phyloP scores from a whole-genome alignment of 441 rosid species.

The Gossypium armourianum region DNA sequence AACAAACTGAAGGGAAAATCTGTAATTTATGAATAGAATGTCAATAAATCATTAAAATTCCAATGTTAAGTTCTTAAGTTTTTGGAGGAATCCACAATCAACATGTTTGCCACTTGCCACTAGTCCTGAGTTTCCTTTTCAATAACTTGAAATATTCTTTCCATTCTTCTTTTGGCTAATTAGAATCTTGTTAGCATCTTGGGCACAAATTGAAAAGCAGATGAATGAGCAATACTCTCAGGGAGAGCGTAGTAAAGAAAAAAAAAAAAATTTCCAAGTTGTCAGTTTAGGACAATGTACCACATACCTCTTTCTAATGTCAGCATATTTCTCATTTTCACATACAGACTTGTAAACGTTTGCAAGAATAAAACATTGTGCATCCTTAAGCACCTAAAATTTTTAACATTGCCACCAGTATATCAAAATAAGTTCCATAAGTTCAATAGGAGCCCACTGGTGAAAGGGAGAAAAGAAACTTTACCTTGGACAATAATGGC shows the following conservation, averaged over 20 bases:
- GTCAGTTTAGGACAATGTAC: constrained; percentile 16
- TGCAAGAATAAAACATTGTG: constrained; percentile 74
- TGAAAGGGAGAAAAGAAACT: constrained; percentile 16
- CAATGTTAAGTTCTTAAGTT: not conserved
- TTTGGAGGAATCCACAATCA: not conserved
- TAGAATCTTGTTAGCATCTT: constrained; percentile 10
- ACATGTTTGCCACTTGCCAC: not conserved
- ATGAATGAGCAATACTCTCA: not conserved
- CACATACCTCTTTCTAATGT: constrained; percentile 66
- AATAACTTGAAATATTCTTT: constrained; percentile 1
- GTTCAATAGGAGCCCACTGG: not conserved
- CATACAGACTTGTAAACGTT: constrained; percentile 65
- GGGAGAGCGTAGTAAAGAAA: not conserved
- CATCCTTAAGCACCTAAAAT: constrained; percentile 69
- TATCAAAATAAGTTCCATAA: constrained; percentile 8
- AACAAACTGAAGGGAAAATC: not conserved
- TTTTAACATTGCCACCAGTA: constrained; percentile 17
- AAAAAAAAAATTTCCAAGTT: constrained; percentile 12
- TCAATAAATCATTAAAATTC: not conserved
- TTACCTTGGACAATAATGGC: constrained; percentile 74
- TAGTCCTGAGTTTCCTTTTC: not conserved
- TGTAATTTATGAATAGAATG: not conserved
- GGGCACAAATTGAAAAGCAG: not conserved
- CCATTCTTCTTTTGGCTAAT: not conserved
- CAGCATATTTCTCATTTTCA: constrained; percentile 65